Percentiles rank a stretch among this genome's conserved stretches.
Conservation (phyloP, 768 basidiomycete species). For the Trametes gibbosa region DNA sequence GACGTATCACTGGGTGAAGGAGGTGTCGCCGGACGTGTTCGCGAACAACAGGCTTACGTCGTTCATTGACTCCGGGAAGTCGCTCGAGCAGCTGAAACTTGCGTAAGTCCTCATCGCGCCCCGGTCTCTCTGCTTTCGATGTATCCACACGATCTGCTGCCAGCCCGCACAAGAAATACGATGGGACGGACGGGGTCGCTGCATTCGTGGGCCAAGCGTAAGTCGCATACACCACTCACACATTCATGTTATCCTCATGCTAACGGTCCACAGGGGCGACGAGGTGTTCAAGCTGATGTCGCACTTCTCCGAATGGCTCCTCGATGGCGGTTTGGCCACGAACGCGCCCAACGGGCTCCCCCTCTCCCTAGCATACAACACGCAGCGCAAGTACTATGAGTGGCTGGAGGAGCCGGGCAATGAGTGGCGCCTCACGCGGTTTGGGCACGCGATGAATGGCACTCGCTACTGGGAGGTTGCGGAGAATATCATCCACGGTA, state of each 20-base stretch:
- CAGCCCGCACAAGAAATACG: not conserved
- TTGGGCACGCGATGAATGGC: slow-evolving; percentile 70
- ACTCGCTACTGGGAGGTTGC: slow-evolving; percentile 59
- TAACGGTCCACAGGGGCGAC: not conserved
- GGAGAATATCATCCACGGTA: slow-evolving; percentile 15
- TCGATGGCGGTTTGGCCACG: not conserved
- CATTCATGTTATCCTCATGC: slow-evolving; percentile 42
- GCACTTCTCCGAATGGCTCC: slow-evolving; percentile 4
- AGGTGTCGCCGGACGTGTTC: slow-evolving; percentile 68
- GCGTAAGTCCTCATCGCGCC: slow-evolving; percentile 26
- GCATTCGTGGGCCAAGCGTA: slow-evolving; percentile 36
- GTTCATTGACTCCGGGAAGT: slow-evolving; percentile 64
- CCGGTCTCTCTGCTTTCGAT: too few species aligned
- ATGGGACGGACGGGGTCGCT: not conserved
- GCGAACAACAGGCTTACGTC: slow-evolving; percentile 67
- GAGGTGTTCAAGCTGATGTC: not conserved
- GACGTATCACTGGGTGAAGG: slow-evolving; percentile 70
- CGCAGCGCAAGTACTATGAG: slow-evolving; percentile 48
- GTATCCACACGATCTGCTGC: not conserved
- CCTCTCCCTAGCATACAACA: slow-evolving; percentile 61
- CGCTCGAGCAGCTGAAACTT: slow-evolving; percentile 35
- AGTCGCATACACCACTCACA: not conserved
- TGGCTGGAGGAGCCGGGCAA: slow-evolving; percentile 65
- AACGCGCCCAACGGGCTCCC: slow-evolving; percentile 32
- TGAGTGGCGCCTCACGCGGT: slow-evolving; percentile 50